Evolutionary conservation across 2,329 filamentous ascomycete genomes (phyloP).

Genomic region (Fusarium oxysporum): DNA sequence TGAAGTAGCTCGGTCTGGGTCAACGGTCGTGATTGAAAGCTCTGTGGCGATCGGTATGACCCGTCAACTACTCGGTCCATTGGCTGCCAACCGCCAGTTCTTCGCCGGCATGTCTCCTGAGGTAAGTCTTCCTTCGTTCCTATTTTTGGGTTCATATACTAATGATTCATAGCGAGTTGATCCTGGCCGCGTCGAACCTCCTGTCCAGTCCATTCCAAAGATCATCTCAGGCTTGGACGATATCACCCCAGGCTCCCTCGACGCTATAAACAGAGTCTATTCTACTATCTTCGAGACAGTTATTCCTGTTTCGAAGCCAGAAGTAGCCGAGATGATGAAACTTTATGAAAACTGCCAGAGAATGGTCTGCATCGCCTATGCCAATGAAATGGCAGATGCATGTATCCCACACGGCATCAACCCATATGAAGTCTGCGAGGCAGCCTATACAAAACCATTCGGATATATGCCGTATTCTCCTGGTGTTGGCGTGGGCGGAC

Average conservation of each 20-base stretch:
- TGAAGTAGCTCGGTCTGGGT: constrained; percentile 54
- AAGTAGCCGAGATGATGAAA: constrained; percentile 68
- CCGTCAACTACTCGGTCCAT: constrained; percentile 58
- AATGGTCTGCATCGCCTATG: constrained; percentile 65
- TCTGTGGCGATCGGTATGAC: constrained; percentile 66
- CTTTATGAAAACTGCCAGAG: constrained; percentile 68
- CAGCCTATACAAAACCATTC: constrained; percentile 63
- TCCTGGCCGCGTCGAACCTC: constrained; percentile 58
- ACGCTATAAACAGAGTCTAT: constrained; percentile 58
- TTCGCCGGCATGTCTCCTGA: constrained; percentile 62
- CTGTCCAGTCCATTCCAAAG: constrained; percentile 60
- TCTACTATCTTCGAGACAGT: constrained; percentile 57
- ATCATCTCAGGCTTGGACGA: constrained; percentile 63
- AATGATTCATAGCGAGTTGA: constrained; percentile 56
- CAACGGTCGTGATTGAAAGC: constrained; percentile 63
- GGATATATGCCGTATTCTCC: constrained; percentile 61
- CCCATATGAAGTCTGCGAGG: constrained; percentile 60
- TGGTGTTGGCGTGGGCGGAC: constrained; percentile 62
- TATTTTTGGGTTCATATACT: neutral
- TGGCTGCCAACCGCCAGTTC: constrained; percentile 54
- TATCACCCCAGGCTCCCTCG: constrained; percentile 56
- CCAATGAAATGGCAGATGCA: constrained; percentile 66
- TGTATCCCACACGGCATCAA: constrained; percentile 58
- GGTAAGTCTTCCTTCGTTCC: neutral
- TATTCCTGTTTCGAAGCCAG: constrained; percentile 60